Evolutionary conservation across 2,329 filamentous ascomycete genomes (phyloP), one percentile per base, ranked within the genome.

Genomic region (Epichloe uncinata): DNA sequence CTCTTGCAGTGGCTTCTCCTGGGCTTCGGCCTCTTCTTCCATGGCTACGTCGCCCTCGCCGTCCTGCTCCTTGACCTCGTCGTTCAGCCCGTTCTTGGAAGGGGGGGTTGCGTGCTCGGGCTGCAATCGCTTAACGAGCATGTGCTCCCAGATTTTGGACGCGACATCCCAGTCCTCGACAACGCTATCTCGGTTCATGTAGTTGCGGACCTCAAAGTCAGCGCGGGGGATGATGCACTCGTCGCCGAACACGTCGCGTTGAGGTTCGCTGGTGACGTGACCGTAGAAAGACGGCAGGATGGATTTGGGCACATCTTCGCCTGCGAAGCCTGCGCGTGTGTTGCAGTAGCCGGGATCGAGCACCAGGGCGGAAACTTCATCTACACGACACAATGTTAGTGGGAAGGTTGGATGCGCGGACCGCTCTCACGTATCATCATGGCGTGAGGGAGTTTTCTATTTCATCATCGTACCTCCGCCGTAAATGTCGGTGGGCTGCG

Each of bases 141-240:
- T 82, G 68, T 95, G 84, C 66, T 97, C 90, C 90, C 91, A 98
- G 50, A 97, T 71, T 65, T 84, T 84, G 53, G 86, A 78, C 30
- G 90, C 91, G 45, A 84, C 82, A 56, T 98, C 93, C 93, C 93
- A 98, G 67, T 98, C 90, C 66, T 96, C 88, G 45, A 98, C 93
- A 47, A 90, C 79, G 61, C 87, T 88, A 60, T 96, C 90, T 60
- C 79, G 78, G 61, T 82, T 83, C 79, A 95, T 94, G 57, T 95
- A 93, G 69, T 96, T 97, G 67, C 84, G 82, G 55, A 97, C 84
- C 58, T 95, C 86, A 57, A 95, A 77, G 53, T 83, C 78, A 49
- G 78, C 74, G 55, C 83, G 79, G 13, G 90, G 86, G 42, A 87
- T 81, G 61, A 96, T 83, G 56, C 84, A 82, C 67, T 96, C 91